Base-by-base conservation (phyloP, 805 yeast genomes). In the Candida berthetii region DNA sequence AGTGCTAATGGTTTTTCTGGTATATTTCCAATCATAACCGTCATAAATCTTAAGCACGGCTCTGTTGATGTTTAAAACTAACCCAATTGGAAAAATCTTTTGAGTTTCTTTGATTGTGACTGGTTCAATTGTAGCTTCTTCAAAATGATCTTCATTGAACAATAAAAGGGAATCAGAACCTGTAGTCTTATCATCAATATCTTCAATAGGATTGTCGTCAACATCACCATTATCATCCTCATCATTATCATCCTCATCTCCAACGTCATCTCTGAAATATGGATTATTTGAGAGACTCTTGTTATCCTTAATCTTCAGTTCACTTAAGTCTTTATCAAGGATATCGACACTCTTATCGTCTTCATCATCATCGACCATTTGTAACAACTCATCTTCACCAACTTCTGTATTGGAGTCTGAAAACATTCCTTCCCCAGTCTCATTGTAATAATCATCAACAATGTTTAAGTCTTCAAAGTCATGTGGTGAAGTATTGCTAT, bases 11-110 rank as follows among this genome's bases (percentile, higher is more conserved):
- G 80, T 69, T 19, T 68, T 69, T 43, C 95, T 71, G 0, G 98
- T 88, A 35, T 77, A 76, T 42, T 74, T 74, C 95, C 97, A 89
- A 52, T 93, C 98, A 55, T 82, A 93, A 0, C 99, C 99, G 64
- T 93, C 99, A 57, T 75, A 80, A 16, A 91, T 61, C 39, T 69
- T 74, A 2, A 84, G 52, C 1, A 52, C 55, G 0, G 68, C 60
- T 37, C 69, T 70, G 2, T 70, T 44, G 1, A 57, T 53, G 35
- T 65, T 64, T 1, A 72, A 15, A 15, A 31, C 44, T 15, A 57
- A n/a, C 3, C 34, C 35, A 45, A 54, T 31, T 3, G 60, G 59
- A 25, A 33, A n/a, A 5, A 31, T 24, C 18, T 13, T 6, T 18
- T 16, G 33, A 11, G 28, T 31, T 7, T 16, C 16, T 15, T n/a